These are phyloP conservation scores for Schizosaccharomyces japonicus DNA, from an alignment of 805 yeast species.

Conservation along the genomic window DNA sequence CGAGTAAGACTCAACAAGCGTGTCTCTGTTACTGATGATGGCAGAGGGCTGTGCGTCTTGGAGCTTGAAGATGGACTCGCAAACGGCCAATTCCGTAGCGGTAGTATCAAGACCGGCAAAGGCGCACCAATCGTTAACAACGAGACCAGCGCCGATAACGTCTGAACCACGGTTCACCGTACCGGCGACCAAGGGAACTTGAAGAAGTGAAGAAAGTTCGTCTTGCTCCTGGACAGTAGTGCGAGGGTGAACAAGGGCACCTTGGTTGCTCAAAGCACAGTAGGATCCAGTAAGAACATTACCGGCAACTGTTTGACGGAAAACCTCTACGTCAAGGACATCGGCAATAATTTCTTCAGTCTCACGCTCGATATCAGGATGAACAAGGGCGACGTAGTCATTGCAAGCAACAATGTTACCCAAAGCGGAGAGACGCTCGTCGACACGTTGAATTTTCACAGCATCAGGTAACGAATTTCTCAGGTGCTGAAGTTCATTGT, in stretches of 20 bases:
- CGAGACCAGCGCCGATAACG: slow-evolving; percentile 97
- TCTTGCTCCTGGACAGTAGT: slow-evolving; percentile 95
- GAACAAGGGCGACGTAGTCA: slow-evolving; percentile 95
- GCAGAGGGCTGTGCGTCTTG: slow-evolving; percentile 80
- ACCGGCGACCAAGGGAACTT: slow-evolving; percentile 96
- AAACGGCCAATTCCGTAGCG: slow-evolving; percentile 91
- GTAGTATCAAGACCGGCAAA: slow-evolving; percentile 94
- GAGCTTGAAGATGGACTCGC: slow-evolving; percentile 83
- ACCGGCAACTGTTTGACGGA: slow-evolving; percentile 96
- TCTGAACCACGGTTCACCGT: slow-evolving; percentile 93
- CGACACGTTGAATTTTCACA: slow-evolving; percentile 91
- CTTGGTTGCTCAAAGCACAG: slow-evolving; percentile 85
- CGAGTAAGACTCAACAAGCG: slow-evolving; percentile 76
- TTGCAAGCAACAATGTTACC: slow-evolving; percentile 97
- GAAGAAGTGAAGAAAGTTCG: slow-evolving; percentile 80
- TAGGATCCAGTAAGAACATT: slow-evolving; percentile 93
- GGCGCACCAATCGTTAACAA: slow-evolving; percentile 93
- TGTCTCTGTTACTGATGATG: slow-evolving; percentile 67
- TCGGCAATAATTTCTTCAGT: slow-evolving; percentile 96
- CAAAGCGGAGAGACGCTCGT: slow-evolving; percentile 85
- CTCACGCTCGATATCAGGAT: slow-evolving; percentile 97
- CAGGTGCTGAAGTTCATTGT: slow-evolving; percentile 90
- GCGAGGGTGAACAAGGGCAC: slow-evolving; percentile 95
- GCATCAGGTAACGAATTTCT: slow-evolving; percentile 89
- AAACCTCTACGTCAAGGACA: slow-evolving; percentile 93